A percentile compares a stretch with the other conserved stretches of the same genome.
Evolutionary conservation across 2,329 filamentous ascomycete genomes (phyloP).

Genomic region (Chaetomiaceae sp.): DNA sequence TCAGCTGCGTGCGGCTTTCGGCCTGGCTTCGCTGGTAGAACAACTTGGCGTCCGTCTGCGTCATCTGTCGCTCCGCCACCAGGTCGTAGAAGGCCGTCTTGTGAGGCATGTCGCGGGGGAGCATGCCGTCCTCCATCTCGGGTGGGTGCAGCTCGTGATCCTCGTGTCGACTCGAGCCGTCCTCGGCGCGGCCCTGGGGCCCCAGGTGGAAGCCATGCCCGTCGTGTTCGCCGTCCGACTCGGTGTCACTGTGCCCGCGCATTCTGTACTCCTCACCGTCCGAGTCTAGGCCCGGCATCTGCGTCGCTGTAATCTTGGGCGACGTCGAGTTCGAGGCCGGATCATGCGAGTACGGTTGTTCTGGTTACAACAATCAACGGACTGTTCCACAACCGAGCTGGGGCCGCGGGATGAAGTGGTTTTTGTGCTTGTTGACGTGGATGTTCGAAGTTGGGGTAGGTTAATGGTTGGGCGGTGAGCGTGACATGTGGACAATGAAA

Average conservation of each 20-base stretch:
- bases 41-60: slow-evolving; percentile 87
- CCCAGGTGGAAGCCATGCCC: neutral
- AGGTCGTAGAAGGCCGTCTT: slow-evolving; percentile 91
- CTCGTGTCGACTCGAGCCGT: slow-evolving; percentile 4
- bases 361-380: slow-evolving; percentile 21
- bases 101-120: slow-evolving; percentile 56
- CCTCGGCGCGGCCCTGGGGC: neutral
- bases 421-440: neutral
- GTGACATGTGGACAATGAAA: neutral
- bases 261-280: slow-evolving; percentile 36
- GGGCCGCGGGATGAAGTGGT: neutral
- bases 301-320: slow-evolving; percentile 31
- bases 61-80: slow-evolving; percentile 89
- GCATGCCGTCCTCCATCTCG: slow-evolving; percentile 51
- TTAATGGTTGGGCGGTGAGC: neutral
- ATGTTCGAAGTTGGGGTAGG: neutral
- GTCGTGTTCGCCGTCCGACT: slow-evolving; percentile 30
- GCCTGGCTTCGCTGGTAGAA: slow-evolving; percentile 89
- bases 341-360: slow-evolving; percentile 27
- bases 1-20: slow-evolving; percentile 40
- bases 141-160: slow-evolving; percentile 10
- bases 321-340: slow-evolving; percentile 34
- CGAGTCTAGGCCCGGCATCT: slow-evolving; percentile 33
- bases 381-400: slow-evolving; percentile 13
- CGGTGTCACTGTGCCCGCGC: slow-evolving; percentile 32